Evolutionary conservation across 2,329 filamentous ascomycete species (phyloP), one percentile per base, ranked within the genome.

Genomic region (Aspergillus ibericus): DNA sequence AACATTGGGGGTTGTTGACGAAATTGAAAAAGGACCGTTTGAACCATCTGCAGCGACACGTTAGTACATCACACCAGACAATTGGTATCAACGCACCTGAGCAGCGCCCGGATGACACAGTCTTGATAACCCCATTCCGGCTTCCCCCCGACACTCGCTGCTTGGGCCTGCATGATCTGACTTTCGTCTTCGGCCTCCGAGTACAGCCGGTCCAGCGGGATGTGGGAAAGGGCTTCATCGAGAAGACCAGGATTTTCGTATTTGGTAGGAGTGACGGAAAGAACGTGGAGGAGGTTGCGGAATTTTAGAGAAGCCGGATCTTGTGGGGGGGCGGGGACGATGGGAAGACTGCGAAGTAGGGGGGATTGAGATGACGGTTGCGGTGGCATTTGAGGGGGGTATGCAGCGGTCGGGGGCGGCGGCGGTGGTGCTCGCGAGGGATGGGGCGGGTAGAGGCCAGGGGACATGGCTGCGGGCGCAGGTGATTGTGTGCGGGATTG

Each of bases 51-150:
- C 53, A 63, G 25, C 15, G 6, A 59, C 49, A 59, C n/a, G 59
- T 63, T 53, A 68, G 51, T 53, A 42, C 18, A 20, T 20, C 2
- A 16, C n/a, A 42, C 16, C n/a, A 9, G 10, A 44, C 29, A 58
- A 62, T 54, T 56, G 42, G 61, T 55, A 53, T 20, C 10, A 35
- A 78, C 86, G 68, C 81, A 92, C 90, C 87, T 88, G 70, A 98
- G 81, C 63, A 98, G 81, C 60, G 93, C 91, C 65, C 91, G 85
- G 70, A 98, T 89, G 56, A 97, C 92, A 75, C 93, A 99, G 78
- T 99, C 95, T 76, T 98, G 93, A 73, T 98, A 97, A 58, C 93
- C 93, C 93, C 93, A 98, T 80, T 92, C 89, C 1, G 93, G 86
- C 73, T 90, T 90, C 57, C 90, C 86, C 18, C 90, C 91, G 79